Base-by-base conservation (phyloP, 352 stramenopile species). In the Phytophthora ohioensis region DNA sequence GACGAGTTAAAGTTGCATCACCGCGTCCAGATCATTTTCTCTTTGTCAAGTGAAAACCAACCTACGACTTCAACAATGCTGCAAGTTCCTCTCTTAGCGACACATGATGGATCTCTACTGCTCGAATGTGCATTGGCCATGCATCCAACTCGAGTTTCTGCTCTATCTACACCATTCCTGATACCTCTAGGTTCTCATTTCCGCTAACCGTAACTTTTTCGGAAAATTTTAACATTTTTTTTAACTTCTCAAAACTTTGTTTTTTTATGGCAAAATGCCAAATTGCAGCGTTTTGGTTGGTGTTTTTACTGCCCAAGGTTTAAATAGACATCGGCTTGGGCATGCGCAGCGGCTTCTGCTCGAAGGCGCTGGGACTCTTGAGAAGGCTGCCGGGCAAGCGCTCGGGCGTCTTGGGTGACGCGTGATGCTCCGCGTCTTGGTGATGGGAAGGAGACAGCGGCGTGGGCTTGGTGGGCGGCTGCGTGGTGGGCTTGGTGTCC, bases 311-410 rank as follows among this genome's bases (percentile, higher is more conserved):
- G 49, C 12, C 43, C 34, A 38, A 6, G n/a, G 31, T n/a, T 74
- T 84, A 89, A 70, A 88, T 87, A 55, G 62, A 75, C 79, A 91
- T 88, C 47, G 81, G 81, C 69, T 91, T 91, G 60, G 83, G 83
- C 83, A 90, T 91, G 11, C 69, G 49, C 45, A 91, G 79, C 32
- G 82, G 76, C 66, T 91, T 91, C 69, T 91, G 82, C 55, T 86
- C 82, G 43, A 74, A 80, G 21, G 66, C 64, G 59, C 82, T 73
- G 31, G 82, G 82, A 59, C 82, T 91, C 54, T 81, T 81, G 36
- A 81, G 59, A 15, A 65, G 41, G 59, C 54, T 64, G 38, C n/a
- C 49, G 45, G 74, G 69, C 42, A 69, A 72, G 6, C 38, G 35
- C 13, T 12, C 21, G 30, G 71, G 49, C 36, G 67, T 80, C 70